Percentiles rank a stretch among this genome's conserved stretches.
Conservation (phyloP, 192 early-diverging fungal genomes). For the Backusella westeae region DNA sequence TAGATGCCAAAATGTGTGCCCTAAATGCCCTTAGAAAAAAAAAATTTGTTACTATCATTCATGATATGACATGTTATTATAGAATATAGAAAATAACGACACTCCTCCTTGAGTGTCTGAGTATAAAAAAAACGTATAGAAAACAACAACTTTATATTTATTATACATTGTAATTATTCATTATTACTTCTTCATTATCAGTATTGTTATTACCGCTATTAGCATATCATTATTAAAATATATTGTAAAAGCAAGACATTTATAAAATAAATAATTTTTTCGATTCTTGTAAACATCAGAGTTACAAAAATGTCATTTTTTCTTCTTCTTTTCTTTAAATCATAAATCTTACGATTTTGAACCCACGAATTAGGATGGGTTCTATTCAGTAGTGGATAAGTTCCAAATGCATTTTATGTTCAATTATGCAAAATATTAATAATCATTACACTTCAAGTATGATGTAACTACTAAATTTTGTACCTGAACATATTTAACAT, state of each 20-base stretch:
- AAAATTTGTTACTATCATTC: background rate
- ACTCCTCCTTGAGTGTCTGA: background rate
- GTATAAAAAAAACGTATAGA: background rate
- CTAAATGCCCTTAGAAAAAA: background rate
- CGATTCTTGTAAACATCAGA: background rate
- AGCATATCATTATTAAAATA: background rate
- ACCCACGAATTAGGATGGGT: background rate
- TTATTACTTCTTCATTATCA: background rate
- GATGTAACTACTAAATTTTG: background rate
- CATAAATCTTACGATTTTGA: background rate
- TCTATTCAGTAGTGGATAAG: background rate
- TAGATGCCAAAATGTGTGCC: background rate
- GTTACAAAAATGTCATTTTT: background rate
- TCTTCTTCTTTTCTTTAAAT: background rate
- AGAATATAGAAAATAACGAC: background rate
- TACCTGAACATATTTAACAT: background rate
- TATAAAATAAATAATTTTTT: background rate
- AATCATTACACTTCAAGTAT: background rate
- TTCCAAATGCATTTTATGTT: background rate
- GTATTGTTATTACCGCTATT: background rate
- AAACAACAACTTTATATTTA: background rate
- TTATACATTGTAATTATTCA: background rate
- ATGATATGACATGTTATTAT: background rate
- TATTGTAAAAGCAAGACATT: background rate
- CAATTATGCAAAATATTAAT: background rate